These are phyloP conservation scores for Arabis hirsuta DNA, from an alignment of 345 rosid genomes.

Conservation along the genomic window DNA sequence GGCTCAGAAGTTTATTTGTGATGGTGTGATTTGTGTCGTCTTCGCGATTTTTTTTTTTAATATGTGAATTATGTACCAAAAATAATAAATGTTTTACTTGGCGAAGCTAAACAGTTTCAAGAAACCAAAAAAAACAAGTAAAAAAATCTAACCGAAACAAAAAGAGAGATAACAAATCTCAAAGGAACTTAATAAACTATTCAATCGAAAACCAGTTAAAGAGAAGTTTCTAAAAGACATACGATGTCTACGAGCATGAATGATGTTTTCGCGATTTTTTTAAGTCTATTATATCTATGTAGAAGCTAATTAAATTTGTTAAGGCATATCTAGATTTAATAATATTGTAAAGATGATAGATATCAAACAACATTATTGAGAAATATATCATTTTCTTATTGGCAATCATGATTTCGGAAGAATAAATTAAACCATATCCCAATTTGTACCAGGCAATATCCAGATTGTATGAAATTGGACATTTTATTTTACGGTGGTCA, in stretches of 20 bases:
- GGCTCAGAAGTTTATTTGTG: not conserved
- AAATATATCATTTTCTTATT: not conserved
- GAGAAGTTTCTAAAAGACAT: too few relatives aligned
- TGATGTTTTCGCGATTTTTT: not conserved
- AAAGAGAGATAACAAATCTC: too few relatives aligned
- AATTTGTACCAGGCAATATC: not conserved
- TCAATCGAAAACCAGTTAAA: too few relatives aligned
- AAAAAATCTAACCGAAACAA: too few relatives aligned
- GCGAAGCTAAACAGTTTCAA: too few relatives aligned
- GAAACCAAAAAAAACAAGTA: too few relatives aligned
- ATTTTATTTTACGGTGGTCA: not conserved
- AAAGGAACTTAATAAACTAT: too few relatives aligned
- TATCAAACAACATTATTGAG: slow-evolving; percentile 5
- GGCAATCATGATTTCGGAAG: not conserved
- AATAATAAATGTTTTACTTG: too few relatives aligned
- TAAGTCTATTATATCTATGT: not conserved
- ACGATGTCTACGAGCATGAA: too few relatives aligned
- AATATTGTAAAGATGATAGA: not conserved
- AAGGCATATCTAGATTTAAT: not conserved
- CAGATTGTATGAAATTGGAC: not conserved
- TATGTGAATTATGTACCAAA: too few relatives aligned
- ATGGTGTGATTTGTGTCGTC: slow-evolving; percentile 30
- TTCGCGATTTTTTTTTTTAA: not conserved
- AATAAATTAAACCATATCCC: slow-evolving; percentile 4
- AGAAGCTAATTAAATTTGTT: not conserved